Percentiles rank a stretch among this genome's conserved stretches.
These are phyloP conservation scores for Collybiopsis confluens DNA, from an alignment of 768 basidiomycete species.

Conservation along the genomic window DNA sequence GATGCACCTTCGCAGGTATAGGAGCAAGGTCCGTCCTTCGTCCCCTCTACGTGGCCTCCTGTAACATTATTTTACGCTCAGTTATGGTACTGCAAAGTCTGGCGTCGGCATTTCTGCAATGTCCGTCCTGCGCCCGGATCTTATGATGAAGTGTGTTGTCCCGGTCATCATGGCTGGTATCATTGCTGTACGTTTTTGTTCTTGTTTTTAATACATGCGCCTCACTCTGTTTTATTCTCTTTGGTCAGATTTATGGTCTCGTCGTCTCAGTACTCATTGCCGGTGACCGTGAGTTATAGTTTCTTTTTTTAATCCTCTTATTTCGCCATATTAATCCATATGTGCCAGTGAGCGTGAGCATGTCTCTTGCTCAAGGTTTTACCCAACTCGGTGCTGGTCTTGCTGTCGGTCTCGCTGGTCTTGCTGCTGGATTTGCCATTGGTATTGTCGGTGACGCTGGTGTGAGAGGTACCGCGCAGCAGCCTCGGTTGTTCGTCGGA, in stretches of 20 bases:
- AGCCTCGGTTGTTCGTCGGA: slow-evolving; percentile 89
- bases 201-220: not conserved
- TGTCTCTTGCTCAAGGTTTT: slow-evolving; percentile 93
- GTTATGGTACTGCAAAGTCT: slow-evolving; percentile 99
- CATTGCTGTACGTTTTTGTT: slow-evolving; percentile 75
- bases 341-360: slow-evolving; percentile 62
- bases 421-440: slow-evolving; percentile 96
- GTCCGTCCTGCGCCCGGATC: slow-evolving; percentile 94
- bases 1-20: slow-evolving; percentile 48
- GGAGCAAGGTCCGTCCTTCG: slow-evolving; percentile 67
- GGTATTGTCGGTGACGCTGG: slow-evolving; percentile 99
- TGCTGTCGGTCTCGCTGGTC: slow-evolving; percentile 88
- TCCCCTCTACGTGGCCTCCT: slow-evolving; percentile 7
- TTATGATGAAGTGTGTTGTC: slow-evolving; percentile 97
- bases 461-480: slow-evolving; percentile 96
- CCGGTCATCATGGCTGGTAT: slow-evolving; percentile 99
- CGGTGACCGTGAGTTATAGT: slow-evolving; percentile 61
- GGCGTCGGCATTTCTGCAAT: slow-evolving; percentile 97
- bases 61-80: slow-evolving; percentile 27
- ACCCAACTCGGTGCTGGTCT: slow-evolving; percentile 93
- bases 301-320: not conserved
- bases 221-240: not conserved
- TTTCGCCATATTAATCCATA: not conserved
- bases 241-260: slow-evolving; percentile 88
- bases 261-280: slow-evolving; percentile 99